Base-by-base conservation (phyloP, 805 yeast genomes). In the Spencermartinsiella europaea region DNA sequence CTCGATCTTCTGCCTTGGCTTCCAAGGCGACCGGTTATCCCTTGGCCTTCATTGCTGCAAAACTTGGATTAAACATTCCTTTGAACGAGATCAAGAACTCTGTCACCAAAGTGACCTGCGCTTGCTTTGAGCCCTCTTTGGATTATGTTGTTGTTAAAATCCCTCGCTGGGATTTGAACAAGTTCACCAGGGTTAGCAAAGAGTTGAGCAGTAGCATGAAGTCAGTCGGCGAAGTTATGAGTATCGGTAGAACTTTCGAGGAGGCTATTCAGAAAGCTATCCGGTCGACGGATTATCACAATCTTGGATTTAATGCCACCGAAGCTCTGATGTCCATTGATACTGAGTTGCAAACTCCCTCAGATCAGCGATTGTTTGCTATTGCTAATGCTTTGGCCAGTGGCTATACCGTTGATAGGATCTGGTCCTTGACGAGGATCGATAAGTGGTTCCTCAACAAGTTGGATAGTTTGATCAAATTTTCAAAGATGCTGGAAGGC, bases 21-120 rank as follows among this genome's bases (percentile, higher is more conserved):
- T 91, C 98, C 20, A 91, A 91, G 74, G 99, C 99, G 34, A 91
- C 99, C 39, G 99, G 98, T 59, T 91, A 91, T 65, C 99, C 99
- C 60, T 77, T 91, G 58, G 99, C 99, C 44, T 91, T 89, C 68
- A 93, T 95, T 46, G 99, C 99, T 55, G 98, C 98, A 54, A 91
- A 91, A 70, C 75, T 91, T 54, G 99, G 96, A 69, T 75, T 91
- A 63, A 87, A 88, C 73, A 86, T 86, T 62, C 90, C 97, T 38
- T 77, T 91, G 64, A 85, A 87, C 61, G 95, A 91, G 70, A 84
- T 91, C 63, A 83, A 81, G 66, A 91, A 91, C 75, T 81, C 95
- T 40, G 97, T 91, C 49, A 91, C 99, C 40, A 83, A 85, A 70
- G 82, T 86, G 36, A 91, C 99, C 10, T 87, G 93, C 65, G 93